These are phyloP conservation scores for Physocladia obscura DNA, from an alignment of 192 early-diverging fungal genomes.

Conservation along the genomic window DNA sequence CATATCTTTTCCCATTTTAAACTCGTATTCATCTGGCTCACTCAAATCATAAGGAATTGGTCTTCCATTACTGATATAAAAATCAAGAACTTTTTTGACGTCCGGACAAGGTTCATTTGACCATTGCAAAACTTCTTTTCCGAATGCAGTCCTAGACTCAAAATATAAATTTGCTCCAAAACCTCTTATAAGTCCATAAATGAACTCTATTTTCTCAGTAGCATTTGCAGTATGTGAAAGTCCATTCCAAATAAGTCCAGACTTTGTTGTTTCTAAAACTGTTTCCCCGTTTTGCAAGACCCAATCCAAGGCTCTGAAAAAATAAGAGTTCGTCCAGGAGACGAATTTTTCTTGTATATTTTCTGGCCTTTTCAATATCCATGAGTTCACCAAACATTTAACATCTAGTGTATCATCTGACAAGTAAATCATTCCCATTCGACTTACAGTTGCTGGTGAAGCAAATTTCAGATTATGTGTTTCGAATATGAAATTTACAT, in stretches of 20 bases:
- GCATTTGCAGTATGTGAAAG: constrained; percentile 47
- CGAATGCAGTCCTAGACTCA: constrained; percentile 44
- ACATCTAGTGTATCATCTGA: constrained; percentile 59
- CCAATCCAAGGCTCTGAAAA: constrained; percentile 51
- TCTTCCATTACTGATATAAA: constrained; percentile 36
- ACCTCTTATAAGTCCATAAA: constrained; percentile 51
- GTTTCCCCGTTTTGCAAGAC: constrained; percentile 41
- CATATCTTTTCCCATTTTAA: constrained; percentile 31
- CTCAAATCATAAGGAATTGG: constrained; percentile 35
- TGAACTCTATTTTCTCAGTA: constrained; percentile 34
- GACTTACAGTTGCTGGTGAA: constrained; percentile 60
- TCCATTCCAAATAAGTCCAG: constrained; percentile 51
- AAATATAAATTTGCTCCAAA: constrained; percentile 50
- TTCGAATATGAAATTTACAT: constrained; percentile 66
- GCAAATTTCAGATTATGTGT: constrained; percentile 62
- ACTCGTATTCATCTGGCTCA: constrained; percentile 26
- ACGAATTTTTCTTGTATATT: constrained; percentile 18
- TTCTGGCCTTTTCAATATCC: constrained; percentile 42
- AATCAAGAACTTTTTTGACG: constrained; percentile 48
- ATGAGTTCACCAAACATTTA: constrained; percentile 40
- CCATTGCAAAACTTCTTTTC: constrained; percentile 47
- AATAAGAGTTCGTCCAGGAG: constrained; percentile 40
- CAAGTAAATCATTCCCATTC: constrained; percentile 69
- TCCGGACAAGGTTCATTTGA: constrained; percentile 44
- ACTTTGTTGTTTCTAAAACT: constrained; percentile 52